Base-by-base conservation (phyloP, 2,329 filamentous ascomycete genomes). In the Arthrobotrys sphaeroides region DNA sequence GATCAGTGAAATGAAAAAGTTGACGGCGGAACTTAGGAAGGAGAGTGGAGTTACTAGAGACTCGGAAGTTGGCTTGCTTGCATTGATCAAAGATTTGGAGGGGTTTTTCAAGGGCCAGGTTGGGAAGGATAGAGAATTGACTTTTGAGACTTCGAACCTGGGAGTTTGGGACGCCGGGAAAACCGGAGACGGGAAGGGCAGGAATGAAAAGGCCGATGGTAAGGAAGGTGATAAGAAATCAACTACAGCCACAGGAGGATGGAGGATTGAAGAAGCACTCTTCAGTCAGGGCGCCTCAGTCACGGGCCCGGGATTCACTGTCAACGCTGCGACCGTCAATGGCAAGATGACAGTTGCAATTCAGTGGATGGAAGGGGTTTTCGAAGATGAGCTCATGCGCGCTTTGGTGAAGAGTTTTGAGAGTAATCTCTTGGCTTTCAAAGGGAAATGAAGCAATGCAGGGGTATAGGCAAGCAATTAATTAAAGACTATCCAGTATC, bases 91-190 rank as follows among this genome's bases (percentile, higher is more conserved):
- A 1, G 84, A 88, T 81, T 86, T 84, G 81, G 79, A 81, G 40
- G 78, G 79, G 1, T 84, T 83, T 73, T 85, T 84, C 77, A 73
- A 78, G 2, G 78, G 80, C 0, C 84, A 84, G 77, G 79, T 87
- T 13, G 86, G 86, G 0, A 80, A 82, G 62, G 78, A 81, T 10
- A 83, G 86, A 7, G 79, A 82, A 1, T 78, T 78, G 2, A 84
- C 85, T 0, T 88, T 86, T 84, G 84, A 85, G 74, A 78, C 88
- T 3, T 87, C 85, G 73, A 89, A 88, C 78, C 73, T 88, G 3
- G 87, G 87, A 0, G 81, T 82, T 12, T 78, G 85, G n/a, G 78
- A 81, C 3, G 64, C 73, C 0, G 53, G 7, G 12, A 74, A 68
- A 16, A 55, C 64, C 18, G 62, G 62, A 13, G 57, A 38, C 13